Evolutionary conservation across 192 early-diverging fungal genomes (phyloP).

Genomic region (Umbelopsis ramanniana): DNA sequence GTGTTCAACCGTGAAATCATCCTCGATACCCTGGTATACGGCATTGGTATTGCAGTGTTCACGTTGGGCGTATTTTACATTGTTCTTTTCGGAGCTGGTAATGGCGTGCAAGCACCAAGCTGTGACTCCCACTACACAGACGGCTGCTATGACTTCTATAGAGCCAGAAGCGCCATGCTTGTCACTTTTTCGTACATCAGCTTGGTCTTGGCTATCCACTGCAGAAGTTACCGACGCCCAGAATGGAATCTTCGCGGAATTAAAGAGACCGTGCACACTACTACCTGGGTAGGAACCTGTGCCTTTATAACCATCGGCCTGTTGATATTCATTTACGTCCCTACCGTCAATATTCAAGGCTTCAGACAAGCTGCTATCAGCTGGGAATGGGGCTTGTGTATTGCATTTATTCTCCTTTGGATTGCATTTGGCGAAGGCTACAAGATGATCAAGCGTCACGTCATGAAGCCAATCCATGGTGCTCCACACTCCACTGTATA

Average conservation of each 20-base stretch:
- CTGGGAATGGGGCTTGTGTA: slow-evolving; percentile 77
- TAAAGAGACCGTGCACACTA: slow-evolving; percentile 48
- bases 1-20: slow-evolving; percentile 75
- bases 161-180: slow-evolving; percentile 60
- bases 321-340: slow-evolving; percentile 68
- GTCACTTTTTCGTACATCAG: slow-evolving; percentile 57
- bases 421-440: slow-evolving; percentile 64
- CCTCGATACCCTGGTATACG: slow-evolving; percentile 70
- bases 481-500: background rate
- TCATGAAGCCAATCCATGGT: background rate
- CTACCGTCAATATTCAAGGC: slow-evolving; percentile 58
- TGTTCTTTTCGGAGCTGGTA: slow-evolving; percentile 60
- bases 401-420: slow-evolving; percentile 60
- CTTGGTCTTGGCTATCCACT: slow-evolving; percentile 71
- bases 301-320: slow-evolving; percentile 54
- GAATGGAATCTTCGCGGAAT: slow-evolving; percentile 58
- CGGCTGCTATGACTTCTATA: slow-evolving; percentile 64
- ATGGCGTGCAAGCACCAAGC: slow-evolving; percentile 56
- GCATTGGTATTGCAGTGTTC: slow-evolving; percentile 56
- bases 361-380: slow-evolving; percentile 62
- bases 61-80: slow-evolving; percentile 64
- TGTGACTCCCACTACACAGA: slow-evolving; percentile 52
- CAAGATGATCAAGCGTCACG: slow-evolving; percentile 48
- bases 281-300: slow-evolving; percentile 49
- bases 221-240: slow-evolving; percentile 67